phyloP scores from a whole-genome alignment of 2,329 filamentous ascomycete species.

The Graphilbum ipis-grandicollis region DNA sequence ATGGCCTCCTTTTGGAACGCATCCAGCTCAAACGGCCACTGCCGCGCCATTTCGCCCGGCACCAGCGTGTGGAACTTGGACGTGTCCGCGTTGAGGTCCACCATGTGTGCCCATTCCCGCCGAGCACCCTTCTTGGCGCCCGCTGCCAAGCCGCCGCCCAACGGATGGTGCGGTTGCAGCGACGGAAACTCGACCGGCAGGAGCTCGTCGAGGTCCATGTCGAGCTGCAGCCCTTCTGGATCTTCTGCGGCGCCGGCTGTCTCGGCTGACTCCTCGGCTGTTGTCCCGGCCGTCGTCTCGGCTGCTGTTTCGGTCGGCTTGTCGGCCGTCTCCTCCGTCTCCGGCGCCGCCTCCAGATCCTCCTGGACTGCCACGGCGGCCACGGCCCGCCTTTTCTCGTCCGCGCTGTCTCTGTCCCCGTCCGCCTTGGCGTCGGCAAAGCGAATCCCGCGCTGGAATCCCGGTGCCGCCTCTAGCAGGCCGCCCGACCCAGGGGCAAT shows the following conservation, averaged over 20 bases:
- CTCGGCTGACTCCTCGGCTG: constrained; percentile 9
- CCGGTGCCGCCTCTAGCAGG: constrained; percentile 66
- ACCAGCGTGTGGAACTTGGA: constrained; percentile 88
- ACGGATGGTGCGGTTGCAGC: constrained; percentile 63
- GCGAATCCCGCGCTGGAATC: constrained; percentile 61
- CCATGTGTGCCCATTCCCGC: constrained; percentile 95
- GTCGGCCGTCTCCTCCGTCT: too few species aligned
- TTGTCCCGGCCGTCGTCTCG: too few species aligned
- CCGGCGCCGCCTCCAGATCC: constrained; percentile 30
- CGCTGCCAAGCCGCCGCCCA: constrained; percentile 37
- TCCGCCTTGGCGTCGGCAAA: too few species aligned
- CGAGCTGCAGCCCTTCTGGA: too few species aligned
- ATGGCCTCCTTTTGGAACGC: constrained; percentile 98
- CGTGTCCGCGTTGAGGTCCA: constrained; percentile 84
- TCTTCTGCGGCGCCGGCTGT: too few species aligned
- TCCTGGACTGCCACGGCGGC: constrained; percentile 55
- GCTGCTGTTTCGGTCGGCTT: too few species aligned
- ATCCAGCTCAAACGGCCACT: constrained; percentile 95
- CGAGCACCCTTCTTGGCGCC: constrained; percentile 56
- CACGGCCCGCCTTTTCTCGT: neutral
- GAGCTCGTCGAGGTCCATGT: constrained; percentile 58
- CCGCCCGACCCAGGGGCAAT: constrained; percentile 67
- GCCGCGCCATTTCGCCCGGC: constrained; percentile 73
- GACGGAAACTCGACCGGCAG: constrained; percentile 88
- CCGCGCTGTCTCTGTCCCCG: constrained; percentile 13